Evolutionary conservation across 352 stramenopile species (phyloP).

Genomic region (Pythium periplocum): DNA sequence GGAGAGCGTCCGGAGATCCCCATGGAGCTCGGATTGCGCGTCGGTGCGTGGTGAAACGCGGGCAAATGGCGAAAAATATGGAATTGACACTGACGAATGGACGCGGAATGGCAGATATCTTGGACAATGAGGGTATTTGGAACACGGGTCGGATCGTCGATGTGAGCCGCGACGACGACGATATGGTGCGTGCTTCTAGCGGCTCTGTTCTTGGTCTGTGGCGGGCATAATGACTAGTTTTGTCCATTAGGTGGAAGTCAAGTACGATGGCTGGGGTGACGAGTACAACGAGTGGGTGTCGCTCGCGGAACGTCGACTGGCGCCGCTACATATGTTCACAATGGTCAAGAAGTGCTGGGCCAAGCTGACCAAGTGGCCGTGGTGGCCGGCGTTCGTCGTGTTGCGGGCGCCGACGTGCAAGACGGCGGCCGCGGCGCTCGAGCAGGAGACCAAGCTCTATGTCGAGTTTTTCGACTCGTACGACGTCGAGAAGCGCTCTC

Average conservation of each 20-base stretch:
- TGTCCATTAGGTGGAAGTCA: slow-evolving; percentile 56
- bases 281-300: slow-evolving; percentile 78
- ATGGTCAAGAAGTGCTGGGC: slow-evolving; percentile 85
- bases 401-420: slow-evolving; percentile 58
- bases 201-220: slow-evolving; percentile 3
- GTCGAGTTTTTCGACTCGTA: slow-evolving; percentile 84
- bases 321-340: slow-evolving; percentile 75
- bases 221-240: background rate
- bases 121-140: slow-evolving; percentile 83
- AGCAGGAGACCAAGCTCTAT: slow-evolving; percentile 72
- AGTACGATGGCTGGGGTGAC: slow-evolving; percentile 80
- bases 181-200: slow-evolving; percentile 25
- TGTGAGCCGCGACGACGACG: slow-evolving; percentile 52
- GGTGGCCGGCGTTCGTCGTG: slow-evolving; percentile 80
- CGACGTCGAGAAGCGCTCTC: slow-evolving; percentile 61
- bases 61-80: background rate
- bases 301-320: slow-evolving; percentile 48
- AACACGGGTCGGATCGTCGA: slow-evolving; percentile 72
- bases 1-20: slow-evolving; percentile 33
- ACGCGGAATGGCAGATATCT: slow-evolving; percentile 36
- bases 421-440: slow-evolving; percentile 40
- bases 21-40: slow-evolving; percentile 60
- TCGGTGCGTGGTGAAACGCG: slow-evolving; percentile 34
- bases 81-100: background rate
- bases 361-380: slow-evolving; percentile 80